Percentiles rank a stretch among this genome's conserved stretches.
These are phyloP conservation scores for Ulota crispa DNA, from an alignment of 225 moss, liverwort and hornwort genomes.

Conservation along the genomic window DNA sequence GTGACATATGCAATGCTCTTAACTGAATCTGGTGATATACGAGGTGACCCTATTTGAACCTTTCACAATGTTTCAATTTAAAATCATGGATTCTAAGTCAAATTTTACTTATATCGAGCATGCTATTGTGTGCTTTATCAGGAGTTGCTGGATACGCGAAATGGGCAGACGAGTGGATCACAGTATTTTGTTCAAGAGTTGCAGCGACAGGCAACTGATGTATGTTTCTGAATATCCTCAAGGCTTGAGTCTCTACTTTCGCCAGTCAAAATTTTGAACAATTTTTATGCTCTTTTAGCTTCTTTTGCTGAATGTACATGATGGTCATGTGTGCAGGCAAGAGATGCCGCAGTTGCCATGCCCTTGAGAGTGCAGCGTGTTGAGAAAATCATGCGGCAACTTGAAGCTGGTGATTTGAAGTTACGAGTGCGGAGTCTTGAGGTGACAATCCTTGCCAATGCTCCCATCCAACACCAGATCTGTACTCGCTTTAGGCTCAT, in stretches of 20 bases:
- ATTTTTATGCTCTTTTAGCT: too few species aligned
- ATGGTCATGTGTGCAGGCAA: constrained; percentile 53
- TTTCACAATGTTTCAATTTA: not conserved
- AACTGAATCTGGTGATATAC: not conserved
- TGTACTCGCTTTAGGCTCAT: not conserved
- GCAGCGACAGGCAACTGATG: constrained; percentile 92
- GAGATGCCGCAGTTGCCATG: constrained; percentile 93
- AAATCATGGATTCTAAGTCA: not conserved
- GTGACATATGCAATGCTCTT: not conserved
- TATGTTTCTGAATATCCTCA: constrained; percentile 33
- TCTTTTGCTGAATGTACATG: not conserved
- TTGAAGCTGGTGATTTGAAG: constrained; percentile 93
- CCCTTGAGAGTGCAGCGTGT: constrained; percentile 87
- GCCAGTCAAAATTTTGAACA: not conserved
- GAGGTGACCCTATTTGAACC: not conserved
- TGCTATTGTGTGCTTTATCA: constrained; percentile 27
- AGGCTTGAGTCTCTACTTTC: not conserved
- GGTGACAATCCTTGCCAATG: constrained; percentile 34
- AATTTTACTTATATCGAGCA: not conserved
- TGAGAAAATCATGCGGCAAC: constrained; percentile 83
- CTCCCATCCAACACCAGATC: not conserved
- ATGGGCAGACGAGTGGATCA: constrained; percentile 52
- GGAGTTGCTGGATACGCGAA: constrained; percentile 84
- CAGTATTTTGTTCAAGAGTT: constrained; percentile 79
- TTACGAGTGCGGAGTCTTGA: constrained; percentile 90